Evolutionary conservation across 768 basidiomycete genomes (phyloP).

Genomic region (Pleurotus platypus): DNA sequence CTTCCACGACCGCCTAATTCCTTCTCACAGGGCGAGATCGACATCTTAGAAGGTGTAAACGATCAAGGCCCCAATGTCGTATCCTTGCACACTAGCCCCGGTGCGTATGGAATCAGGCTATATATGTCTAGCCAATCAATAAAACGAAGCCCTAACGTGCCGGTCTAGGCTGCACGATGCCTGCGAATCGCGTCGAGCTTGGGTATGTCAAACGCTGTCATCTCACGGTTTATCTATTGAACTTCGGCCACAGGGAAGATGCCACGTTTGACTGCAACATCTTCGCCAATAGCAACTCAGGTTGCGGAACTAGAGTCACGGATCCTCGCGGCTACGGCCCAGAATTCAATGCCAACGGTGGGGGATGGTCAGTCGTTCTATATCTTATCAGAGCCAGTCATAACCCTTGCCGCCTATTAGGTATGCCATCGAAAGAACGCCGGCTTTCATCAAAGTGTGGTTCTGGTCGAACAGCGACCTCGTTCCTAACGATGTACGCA

Average conservation of each 20-base stretch:
- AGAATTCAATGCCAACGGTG: constrained; percentile 52
- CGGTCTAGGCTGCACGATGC: constrained; percentile 37
- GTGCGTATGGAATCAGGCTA: constrained; percentile 10
- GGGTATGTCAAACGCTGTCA: constrained; percentile 31
- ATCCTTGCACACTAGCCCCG: constrained; percentile 37
- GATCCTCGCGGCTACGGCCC: constrained; percentile 49
- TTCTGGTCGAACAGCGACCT: constrained; percentile 57
- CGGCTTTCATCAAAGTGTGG: constrained; percentile 59
- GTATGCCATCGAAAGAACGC: constrained; percentile 63
- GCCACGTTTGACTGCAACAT: constrained; percentile 35
- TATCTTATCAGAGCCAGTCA: background rate
- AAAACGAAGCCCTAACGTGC: background rate
- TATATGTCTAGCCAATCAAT: background rate
- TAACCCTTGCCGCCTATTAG: constrained; percentile 21
- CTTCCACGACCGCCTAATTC: background rate
- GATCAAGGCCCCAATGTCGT: constrained; percentile 36
- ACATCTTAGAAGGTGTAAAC: constrained; percentile 49
- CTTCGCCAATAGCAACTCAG: constrained; percentile 35
- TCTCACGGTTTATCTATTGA: background rate
- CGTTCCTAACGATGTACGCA: constrained; percentile 43
- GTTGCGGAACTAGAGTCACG: constrained; percentile 39
- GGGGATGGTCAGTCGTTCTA: constrained; percentile 46
- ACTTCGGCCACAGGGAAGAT: constrained; percentile 21
- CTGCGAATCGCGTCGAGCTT: constrained; percentile 31
- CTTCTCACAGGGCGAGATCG: constrained; percentile 29